Evolutionary conservation across 805 yeast genomes (phyloP), one percentile per base, ranked within the genome.

Genomic region (Jamesozyma jinghongensis): DNA sequence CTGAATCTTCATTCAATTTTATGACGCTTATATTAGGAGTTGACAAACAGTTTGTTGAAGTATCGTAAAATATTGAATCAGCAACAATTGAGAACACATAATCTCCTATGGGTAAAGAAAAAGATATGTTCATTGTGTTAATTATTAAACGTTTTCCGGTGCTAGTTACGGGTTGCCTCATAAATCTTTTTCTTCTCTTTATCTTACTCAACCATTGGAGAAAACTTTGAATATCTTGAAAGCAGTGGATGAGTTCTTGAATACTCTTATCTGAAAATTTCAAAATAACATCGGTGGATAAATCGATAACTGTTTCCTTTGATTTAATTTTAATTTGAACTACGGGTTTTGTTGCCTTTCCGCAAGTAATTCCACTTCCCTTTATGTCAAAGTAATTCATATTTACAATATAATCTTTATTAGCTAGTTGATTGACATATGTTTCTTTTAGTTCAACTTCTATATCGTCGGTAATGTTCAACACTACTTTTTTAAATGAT

Each of bases 401-500:
- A 30, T 41, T 42, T 2, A 43, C 4, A 16, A 25, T 33, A 11
- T 34, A 33, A 11, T 40, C 42, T 12, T 32, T 27, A 37, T 40
- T 39, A 18, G 37, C 45, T n/a, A 34, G 19, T n/a, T 35, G 38
- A 32, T 46, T 46, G 13, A 46, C 7, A 16, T 36, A 43, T 11
- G 38, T 17, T 20, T 41, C 37, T 18, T 40, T 37, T 3, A 43
- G 13, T 19, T 33, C 14, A 11, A 46, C 5, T 7, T 11, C n/a
- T 13, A 34, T 28, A 18, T 39, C 32, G 12, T 27, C 19, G 4
- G 34, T 25, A 3, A 46, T n/a, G 3, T 19, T 33, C 3, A 43
- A 2, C 2, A 13, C 7, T 10, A 46, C 6, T 16, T 26, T 33
- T 5, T 47, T 42, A 8, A 55, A n/a, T 6, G 47, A 40, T 20